phyloP scores from a whole-genome alignment of 352 stramenopile species.

The Globisporangium abappressorium region DNA sequence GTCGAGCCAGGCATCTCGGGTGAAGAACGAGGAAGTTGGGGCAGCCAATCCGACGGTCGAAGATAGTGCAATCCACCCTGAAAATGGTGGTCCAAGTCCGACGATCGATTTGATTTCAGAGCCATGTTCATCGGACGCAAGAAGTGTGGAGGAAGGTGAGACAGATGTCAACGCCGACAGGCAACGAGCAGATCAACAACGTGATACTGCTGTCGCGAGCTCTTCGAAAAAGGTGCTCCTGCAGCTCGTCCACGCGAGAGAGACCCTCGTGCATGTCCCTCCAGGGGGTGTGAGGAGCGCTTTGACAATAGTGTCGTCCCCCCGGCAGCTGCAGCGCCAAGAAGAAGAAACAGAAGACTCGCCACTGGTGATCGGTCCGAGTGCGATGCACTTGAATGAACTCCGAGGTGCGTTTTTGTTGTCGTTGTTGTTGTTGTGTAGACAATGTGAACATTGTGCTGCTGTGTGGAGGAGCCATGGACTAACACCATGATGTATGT shows the following conservation, averaged over 20 bases:
- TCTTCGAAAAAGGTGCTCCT: background rate
- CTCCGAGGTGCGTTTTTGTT: slow-evolving; percentile 1
- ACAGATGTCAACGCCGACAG: too few species aligned
- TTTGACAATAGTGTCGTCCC: background rate
- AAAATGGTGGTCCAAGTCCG: background rate
- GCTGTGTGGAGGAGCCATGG: background rate
- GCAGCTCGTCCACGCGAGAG: background rate
- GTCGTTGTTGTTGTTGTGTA: background rate
- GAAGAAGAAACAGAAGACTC: background rate
- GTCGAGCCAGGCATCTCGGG: background rate
- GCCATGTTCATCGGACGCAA: too few species aligned
- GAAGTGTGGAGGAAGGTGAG: too few species aligned
- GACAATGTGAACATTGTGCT: background rate
- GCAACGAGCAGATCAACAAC: background rate
- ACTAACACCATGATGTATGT: background rate
- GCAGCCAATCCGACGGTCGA: background rate
- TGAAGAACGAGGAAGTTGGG: background rate
- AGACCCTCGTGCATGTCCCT: background rate
- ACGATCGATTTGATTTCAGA: slow-evolving; percentile 12
- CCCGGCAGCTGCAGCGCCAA: background rate
- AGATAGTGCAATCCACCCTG: background rate
- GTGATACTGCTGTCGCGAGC: background rate
- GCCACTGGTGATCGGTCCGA: background rate
- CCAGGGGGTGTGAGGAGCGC: background rate
- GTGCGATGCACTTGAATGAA: background rate